Base-by-base conservation (phyloP, 2,329 filamentous ascomycete genomes). In the Xylaria arbuscula region DNA sequence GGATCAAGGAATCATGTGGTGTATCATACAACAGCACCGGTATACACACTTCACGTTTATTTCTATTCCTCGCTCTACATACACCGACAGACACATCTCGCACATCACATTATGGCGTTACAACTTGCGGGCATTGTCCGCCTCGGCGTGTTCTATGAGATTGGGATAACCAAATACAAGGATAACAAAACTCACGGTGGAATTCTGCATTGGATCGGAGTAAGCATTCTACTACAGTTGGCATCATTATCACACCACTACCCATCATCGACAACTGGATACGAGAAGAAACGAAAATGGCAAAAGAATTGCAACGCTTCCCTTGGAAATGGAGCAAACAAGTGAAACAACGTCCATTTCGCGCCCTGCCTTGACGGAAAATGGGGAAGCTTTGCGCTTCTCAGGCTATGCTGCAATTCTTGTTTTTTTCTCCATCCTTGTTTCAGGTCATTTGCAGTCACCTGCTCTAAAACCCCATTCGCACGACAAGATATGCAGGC, bases 141-240 rank as follows among this genome's bases (percentile, higher is more conserved):
- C 22, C 48, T 22, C 32, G 64, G 64, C 60, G 56, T 22, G 50
- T 64, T 58, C 38, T 32, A 40, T 58, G 51, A 48, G 47, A 64
- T 64, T 58, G 24, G 51, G 45, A 42, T 70, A 56, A 62, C 67
- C 28, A 28, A 28, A 28, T 64, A 70, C 59, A 59, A 53, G 36
- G 62, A 42, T 34, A 42, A 57, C 1, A 60, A 53, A 47, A 57
- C 34, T 57, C 51, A 60, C 60, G 66, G 70, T 51, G 57, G 67
- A 45, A 65, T 58, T 66, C 65, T 73, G 72, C 72, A 73, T 73
- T 40, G 68, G 72, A 62, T 32, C 59, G 71, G 72, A 73, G 72
- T 70, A 63, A 66, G 64, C 70, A 70, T 73, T 69, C 56, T 32
- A 57, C 54, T 45, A 62, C 62, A 59, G 22, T 48, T 32, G 62